phyloP scores from a whole-genome alignment of 1,284 basidiomycete species.

The Trichosporon sp. region DNA sequence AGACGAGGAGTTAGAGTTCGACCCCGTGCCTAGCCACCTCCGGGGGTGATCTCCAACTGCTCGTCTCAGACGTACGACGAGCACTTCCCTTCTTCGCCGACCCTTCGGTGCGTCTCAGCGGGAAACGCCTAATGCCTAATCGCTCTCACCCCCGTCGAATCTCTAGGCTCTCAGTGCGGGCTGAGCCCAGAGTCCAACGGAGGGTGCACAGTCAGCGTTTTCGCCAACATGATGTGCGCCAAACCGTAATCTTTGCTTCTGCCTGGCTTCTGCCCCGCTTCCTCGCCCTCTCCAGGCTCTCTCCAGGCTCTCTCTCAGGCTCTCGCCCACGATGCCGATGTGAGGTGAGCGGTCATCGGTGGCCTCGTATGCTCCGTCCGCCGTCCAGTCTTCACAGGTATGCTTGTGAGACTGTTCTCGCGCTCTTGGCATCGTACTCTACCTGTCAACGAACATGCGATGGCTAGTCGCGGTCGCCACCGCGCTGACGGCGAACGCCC shows the following conservation, averaged over 20 bases:
- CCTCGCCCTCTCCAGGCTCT: neutral
- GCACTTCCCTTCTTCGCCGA: neutral
- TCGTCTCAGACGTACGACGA: neutral
- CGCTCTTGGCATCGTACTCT: neutral
- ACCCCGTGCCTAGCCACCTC: neutral
- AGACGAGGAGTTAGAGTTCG: neutral
- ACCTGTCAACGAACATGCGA: neutral
- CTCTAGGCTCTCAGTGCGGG: too few relatives aligned
- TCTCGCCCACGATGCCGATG: neutral
- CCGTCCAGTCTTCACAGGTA: neutral
- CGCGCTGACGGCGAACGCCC: neutral
- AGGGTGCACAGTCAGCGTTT: neutral
- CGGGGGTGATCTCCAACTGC: neutral
- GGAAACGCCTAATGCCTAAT: constrained; percentile 12
- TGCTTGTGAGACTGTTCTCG: neutral
- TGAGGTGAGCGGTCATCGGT: neutral
- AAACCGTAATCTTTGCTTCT: neutral
- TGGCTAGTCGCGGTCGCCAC: neutral
- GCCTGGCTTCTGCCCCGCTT: neutral
- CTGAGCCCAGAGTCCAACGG: neutral
- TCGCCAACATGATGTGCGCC: neutral
- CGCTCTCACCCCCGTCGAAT: too few relatives aligned
- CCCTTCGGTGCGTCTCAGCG: constrained; percentile 11
- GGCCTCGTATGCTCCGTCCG: neutral
- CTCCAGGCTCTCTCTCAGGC: neutral